These are phyloP conservation scores for Colletotrichum siamense DNA, from an alignment of 2,329 filamentous ascomycete genomes.

Conservation along the genomic window DNA sequence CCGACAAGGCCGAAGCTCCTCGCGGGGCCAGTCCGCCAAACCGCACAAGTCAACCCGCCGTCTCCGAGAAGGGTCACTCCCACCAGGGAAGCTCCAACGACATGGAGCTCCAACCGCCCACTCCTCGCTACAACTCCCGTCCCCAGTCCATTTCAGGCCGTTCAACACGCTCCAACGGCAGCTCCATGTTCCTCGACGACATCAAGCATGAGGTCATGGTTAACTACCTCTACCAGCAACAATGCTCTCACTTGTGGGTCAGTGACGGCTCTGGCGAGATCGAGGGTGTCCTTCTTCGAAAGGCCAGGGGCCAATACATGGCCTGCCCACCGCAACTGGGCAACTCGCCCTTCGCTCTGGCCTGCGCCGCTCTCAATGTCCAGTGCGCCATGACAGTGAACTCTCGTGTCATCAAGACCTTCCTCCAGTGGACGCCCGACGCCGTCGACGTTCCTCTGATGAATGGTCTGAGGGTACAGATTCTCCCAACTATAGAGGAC, in stretches of 20 bases:
- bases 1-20: constrained; percentile 45
- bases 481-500: constrained; percentile 74
- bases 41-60: constrained; percentile 27
- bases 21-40: constrained; percentile 24
- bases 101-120: constrained; percentile 55
- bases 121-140: constrained; percentile 53
- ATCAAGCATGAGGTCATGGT: constrained; percentile 86
- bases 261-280: constrained; percentile 70
- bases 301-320: constrained; percentile 72
- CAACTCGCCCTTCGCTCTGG: constrained; percentile 66
- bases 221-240: constrained; percentile 82
- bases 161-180: constrained; percentile 52
- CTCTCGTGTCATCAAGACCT: constrained; percentile 79
- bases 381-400: constrained; percentile 85
- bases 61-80: constrained; percentile 42
- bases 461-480: constrained; percentile 79
- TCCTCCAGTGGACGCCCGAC: constrained; percentile 74
- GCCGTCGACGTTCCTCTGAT: constrained; percentile 77
- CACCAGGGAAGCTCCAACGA: constrained; percentile 38
- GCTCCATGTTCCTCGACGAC: constrained; percentile 68
- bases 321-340: constrained; percentile 72
- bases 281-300: constrained; percentile 77
- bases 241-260: constrained; percentile 77
- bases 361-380: constrained; percentile 73
- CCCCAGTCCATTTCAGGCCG: constrained; percentile 57